Evolutionary conservation across 345 rosid genomes (phyloP).

Genomic region (Citrus medica): DNA sequence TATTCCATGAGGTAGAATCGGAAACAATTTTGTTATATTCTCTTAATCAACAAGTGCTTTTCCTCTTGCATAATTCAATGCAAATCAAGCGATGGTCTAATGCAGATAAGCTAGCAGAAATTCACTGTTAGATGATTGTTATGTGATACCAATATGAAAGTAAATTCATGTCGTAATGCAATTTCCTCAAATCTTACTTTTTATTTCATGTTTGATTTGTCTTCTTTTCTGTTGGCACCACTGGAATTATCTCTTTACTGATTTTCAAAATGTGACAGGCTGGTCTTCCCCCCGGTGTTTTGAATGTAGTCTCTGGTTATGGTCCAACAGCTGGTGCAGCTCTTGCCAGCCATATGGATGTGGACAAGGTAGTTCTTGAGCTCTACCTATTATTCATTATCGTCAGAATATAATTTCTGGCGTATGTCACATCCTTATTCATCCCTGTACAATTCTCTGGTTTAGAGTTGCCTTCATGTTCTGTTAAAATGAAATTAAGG

Average conservation of each 20-base stretch:
- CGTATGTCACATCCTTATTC: background rate
- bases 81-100: background rate
- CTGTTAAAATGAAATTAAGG: background rate
- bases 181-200: background rate
- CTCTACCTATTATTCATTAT: background rate
- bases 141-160: background rate
- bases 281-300: conserved; percentile 89
- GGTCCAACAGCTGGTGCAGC: conserved; percentile 90
- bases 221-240: background rate
- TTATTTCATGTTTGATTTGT: background rate
- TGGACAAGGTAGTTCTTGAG: conserved; percentile 71
- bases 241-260: background rate
- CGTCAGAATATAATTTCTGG: background rate
- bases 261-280: conserved; percentile 43
- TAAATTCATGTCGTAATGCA: background rate
- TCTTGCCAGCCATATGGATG: conserved; percentile 87
- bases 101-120: background rate
- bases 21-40: background rate
- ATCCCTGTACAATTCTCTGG: background rate
- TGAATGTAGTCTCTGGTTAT: conserved; percentile 78
- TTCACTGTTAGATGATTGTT: background rate
- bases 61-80: background rate
- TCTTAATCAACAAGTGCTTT: background rate
- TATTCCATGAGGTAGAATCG: conserved; percentile 54
- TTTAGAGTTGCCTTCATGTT: background rate